Base-by-base conservation (phyloP, 2,329 filamentous ascomycete genomes). In the Fusarium udum region DNA sequence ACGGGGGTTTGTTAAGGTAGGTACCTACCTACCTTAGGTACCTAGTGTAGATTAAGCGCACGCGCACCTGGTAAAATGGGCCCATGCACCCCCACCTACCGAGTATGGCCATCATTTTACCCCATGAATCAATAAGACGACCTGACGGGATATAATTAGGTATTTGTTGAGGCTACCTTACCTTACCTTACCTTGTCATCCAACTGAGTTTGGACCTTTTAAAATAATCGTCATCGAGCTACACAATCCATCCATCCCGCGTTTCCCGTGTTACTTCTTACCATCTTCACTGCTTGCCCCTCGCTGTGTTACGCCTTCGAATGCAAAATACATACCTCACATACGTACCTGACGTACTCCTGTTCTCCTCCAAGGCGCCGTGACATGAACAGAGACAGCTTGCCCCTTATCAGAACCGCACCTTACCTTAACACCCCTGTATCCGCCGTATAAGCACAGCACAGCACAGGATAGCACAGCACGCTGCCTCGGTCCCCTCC, bases 171-270 rank as follows among this genome's bases (percentile, higher is more conserved):
- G 65, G 52, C 24, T 45, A 46, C 37, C 31, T 31, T 32, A 26
- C 13, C 53, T 26, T 32, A 39, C 37, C 31, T 43, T 31, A 45
- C 39, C 32, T 64, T 70, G 48, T 70, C 67, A 59, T 62, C 66
- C 70, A 62, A 65, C 71, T 67, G 55, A 58, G 60, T 53, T 60
- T 57, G 39, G 43, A 55, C 65, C 67, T 68, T 73, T 48, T 31
- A 71, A 74, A 74, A 63, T 71, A 65, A 76, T 71, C 76, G 69
- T 78, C 75, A 75, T 78, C 62, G 57, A 68, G 61, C 55, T 67
- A 58, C 52, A 65, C 57, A 52, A 67, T 36, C 28, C 43, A 36
- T 18, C 24, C 66, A 64, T 68, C 52, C 64, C 61, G 45, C 71
- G 52, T 53, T 58, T 57, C 59, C 53, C 63, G 46, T 65, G 46